Evolutionary conservation across 2,329 filamentous ascomycete genomes (phyloP).

Genomic region (Sporothrix protearum): DNA sequence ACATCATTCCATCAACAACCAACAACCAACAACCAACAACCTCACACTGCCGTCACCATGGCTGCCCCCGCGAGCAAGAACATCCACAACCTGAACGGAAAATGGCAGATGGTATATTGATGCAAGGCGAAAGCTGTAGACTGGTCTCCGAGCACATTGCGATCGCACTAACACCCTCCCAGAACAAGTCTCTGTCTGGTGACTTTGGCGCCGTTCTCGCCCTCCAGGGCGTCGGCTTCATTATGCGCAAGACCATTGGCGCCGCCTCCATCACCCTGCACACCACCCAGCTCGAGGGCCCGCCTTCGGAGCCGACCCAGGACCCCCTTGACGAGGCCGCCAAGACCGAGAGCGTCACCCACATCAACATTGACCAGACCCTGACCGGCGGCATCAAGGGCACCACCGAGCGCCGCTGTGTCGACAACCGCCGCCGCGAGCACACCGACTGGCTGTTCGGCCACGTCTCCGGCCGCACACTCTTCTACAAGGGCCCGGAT

Average conservation of each 20-base stretch:
- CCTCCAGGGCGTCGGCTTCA: conserved; percentile 69
- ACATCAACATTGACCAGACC: conserved; percentile 70
- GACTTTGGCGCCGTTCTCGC: conserved; percentile 63
- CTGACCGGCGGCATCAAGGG: conserved; percentile 67
- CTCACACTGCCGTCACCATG: conserved; percentile 50
- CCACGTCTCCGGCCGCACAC: conserved; percentile 57
- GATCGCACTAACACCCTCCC: conserved; percentile 16
- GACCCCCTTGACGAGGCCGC: conserved; percentile 29
- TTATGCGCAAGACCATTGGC: conserved; percentile 68
- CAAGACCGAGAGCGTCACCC: conserved; percentile 38
- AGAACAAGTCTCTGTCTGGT: conserved; percentile 76
- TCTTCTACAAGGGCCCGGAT: conserved; percentile 40
- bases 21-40: not conserved
- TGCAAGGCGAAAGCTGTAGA: not conserved
- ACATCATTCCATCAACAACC: not conserved
- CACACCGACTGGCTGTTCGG: conserved; percentile 82
- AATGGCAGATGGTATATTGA: conserved; percentile 61
- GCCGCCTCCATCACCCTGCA: conserved; percentile 66
- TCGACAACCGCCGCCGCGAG: conserved; percentile 53
- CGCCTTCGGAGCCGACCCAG: conserved; percentile 41
- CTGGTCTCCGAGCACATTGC: not conserved
- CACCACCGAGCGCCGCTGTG: conserved; percentile 53
- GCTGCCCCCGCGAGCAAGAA: conserved; percentile 66
- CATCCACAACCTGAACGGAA: conserved; percentile 64
- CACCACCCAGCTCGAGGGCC: conserved; percentile 53